Conservation (phyloP, 1,284 basidiomycete genomes). For the Rhodotorula sp. region DNA sequence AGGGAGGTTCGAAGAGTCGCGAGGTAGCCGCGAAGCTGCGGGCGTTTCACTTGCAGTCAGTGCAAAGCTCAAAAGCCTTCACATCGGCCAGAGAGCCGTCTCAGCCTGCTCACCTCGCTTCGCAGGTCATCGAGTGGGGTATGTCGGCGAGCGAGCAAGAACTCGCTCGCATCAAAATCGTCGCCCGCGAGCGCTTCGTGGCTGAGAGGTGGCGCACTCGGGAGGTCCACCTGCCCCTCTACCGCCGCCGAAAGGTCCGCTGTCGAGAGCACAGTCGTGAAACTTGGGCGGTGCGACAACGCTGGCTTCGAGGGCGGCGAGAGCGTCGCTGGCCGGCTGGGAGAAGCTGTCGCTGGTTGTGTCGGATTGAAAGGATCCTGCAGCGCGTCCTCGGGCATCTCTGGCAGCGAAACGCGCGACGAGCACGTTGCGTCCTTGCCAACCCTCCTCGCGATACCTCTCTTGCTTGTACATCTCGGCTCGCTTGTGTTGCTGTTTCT, state of each 20-base stretch:
- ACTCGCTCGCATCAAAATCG: constrained; percentile 28
- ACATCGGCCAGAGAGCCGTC: not conserved
- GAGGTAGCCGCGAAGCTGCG: constrained; percentile 76
- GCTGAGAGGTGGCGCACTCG: constrained; percentile 16
- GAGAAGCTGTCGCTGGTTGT: not conserved
- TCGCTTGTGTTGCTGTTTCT: no score
- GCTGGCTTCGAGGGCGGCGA: not conserved
- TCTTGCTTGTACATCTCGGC: no score
- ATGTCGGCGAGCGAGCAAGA: constrained; percentile 35
- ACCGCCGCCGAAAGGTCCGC: constrained; percentile 15
- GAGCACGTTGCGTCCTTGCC: not conserved
- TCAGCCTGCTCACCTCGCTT: constrained; percentile 22
- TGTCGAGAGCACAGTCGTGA: constrained; percentile 25
- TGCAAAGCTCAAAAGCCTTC: not conserved
- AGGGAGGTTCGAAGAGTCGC: constrained; percentile 82
- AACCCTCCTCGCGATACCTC: no score
- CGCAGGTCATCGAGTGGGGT: constrained; percentile 36
- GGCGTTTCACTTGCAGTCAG: not conserved
- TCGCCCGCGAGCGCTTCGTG: constrained; percentile 17
- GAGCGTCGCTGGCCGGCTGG: not conserved
- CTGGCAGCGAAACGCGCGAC: not conserved
- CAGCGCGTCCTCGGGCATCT: not conserved
- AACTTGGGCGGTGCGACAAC: constrained; percentile 17
- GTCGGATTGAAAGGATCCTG: constrained; percentile 5
- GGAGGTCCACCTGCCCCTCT: constrained; percentile 20